Base-by-base conservation (phyloP, 2,329 filamentous ascomycete species). In the Arthrobotrys pseudoclavata region DNA sequence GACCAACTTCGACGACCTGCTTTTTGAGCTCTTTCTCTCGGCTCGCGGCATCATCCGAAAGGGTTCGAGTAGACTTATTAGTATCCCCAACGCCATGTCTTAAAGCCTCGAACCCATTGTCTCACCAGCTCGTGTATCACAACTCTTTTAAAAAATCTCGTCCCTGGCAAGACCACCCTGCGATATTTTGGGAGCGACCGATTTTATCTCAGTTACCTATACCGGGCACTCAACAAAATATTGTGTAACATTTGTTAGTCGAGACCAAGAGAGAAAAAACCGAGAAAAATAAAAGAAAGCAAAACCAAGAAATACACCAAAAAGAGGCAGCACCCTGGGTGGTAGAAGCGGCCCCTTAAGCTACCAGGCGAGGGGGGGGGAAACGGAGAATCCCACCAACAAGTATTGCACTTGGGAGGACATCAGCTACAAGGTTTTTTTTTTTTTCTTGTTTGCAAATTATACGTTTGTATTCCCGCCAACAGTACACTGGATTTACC, bases 391-490 rank as follows among this genome's bases (percentile, higher is more conserved):
- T 37, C 45, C 24, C 29, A 45, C 31, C 34, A 13, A 24, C 26
- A 53, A 40, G 42, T 57, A 37, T 57, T 57, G 52, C 52, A 37
- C 52, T 50, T 57, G 42, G 71, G 50, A 48, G 29, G 18, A 75
- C 53, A 68, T 75, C 47, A 69, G 71, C 48, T 69, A 69, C 71
- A 69, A 69, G 63, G 48, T 69, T 69, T 67, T 74, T 66, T 57
- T 68, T 62, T 62, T 48, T 34, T 48, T 18, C 22, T 62, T 47
- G 57, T 62, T 42, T 62, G 34, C 24, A 62, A 24, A 70, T 24
- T n/a, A 29, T 55, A 60, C 20, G 1, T 31, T 47, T 63, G 52
- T 63, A 76, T 76, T 50, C 66, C 57, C 53, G 72, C 66, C 72
- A 76, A 76, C 57, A 76, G 69, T 48, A 31, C 52, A 57, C 31